Percentiles rank a stretch among this genome's conserved stretches.
Evolutionary conservation across 345 rosid species (phyloP).

Genomic region (Tarenaya hassleriana): DNA sequence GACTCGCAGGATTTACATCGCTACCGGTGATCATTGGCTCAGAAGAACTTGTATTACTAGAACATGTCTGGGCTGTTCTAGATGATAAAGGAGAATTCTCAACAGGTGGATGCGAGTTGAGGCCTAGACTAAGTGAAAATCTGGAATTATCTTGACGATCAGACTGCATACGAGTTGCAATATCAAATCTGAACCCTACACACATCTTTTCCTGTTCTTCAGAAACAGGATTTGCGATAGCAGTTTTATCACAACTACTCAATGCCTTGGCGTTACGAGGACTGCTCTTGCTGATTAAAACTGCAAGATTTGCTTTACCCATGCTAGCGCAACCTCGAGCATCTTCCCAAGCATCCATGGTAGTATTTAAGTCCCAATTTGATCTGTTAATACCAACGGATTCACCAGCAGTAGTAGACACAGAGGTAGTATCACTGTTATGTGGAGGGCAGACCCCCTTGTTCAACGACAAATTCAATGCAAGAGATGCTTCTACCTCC

Average conservation of each 20-base stretch:
- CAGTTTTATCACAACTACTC: constrained; percentile 16
- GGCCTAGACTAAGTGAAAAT: constrained; percentile 51
- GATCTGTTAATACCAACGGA: constrained; percentile 39
- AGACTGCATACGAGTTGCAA: constrained; percentile 17
- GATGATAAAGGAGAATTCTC: constrained; percentile 30
- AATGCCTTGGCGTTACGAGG: constrained; percentile 28
- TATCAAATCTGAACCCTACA: constrained; percentile 21
- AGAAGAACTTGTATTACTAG: constrained; percentile 18
- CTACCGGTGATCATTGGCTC: constrained; percentile 18
- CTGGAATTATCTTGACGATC: constrained; percentile 21
- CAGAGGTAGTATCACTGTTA: constrained; percentile 18
- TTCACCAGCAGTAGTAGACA: constrained; percentile 20
- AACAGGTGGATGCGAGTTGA: constrained; percentile 31
- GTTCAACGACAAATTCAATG: constrained; percentile 49
- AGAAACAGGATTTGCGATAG: constrained; percentile 20
- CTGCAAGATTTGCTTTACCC: constrained; percentile 24
- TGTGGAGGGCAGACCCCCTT: constrained; percentile 31
- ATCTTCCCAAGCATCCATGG: constrained; percentile 83
- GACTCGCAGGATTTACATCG: constrained; percentile 21
- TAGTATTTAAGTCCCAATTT: constrained; percentile 83
- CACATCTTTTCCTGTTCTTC: constrained; percentile 23
- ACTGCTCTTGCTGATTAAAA: constrained; percentile 21
- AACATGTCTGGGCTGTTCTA: constrained; percentile 11
- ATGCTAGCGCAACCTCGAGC: constrained; percentile 25
- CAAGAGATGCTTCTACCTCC: constrained; percentile 27